Conservation (phyloP, 768 basidiomycete genomes). For the Xerocomellus amylosporus region DNA sequence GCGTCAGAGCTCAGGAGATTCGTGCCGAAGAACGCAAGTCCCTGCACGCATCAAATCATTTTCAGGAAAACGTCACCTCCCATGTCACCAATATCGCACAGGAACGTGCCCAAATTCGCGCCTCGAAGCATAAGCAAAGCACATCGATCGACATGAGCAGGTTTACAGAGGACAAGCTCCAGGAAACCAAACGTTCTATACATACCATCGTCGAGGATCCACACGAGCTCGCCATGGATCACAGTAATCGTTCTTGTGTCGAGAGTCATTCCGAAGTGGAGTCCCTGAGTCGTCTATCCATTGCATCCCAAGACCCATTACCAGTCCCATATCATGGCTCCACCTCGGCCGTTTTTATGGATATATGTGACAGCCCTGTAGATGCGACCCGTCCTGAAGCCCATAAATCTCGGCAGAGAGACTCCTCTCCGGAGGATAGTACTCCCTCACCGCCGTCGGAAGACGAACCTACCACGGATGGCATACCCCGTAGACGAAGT, state of each 20-base stretch:
- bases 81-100: conserved; percentile 4
- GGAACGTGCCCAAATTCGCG: conserved; percentile 14
- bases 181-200: conserved; percentile 29
- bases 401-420: conserved; percentile 15
- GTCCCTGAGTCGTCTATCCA: conserved; percentile 26
- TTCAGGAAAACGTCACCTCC: conserved; percentile 16
- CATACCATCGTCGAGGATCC: conserved; percentile 29
- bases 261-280: conserved; percentile 25
- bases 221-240: conserved; percentile 20
- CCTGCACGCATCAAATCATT: conserved; percentile 8
- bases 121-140: conserved; percentile 11
- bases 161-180: conserved; percentile 17
- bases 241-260: conserved; percentile 12
- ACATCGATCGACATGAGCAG: conserved; percentile 17
- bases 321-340: conserved; percentile 46
- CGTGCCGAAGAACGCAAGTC: conserved; percentile 19
- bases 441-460: conserved; percentile 32
- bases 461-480: conserved; percentile 33
- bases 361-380: conserved; percentile 35
- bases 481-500: conserved; percentile 49
- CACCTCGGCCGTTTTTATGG: conserved; percentile 29
- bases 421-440: conserved; percentile 18
- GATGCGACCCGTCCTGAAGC: conserved; percentile 14
- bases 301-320: conserved; percentile 41
- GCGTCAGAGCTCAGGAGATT: conserved; percentile 10